Evolutionary conservation across 805 yeast species (phyloP), one percentile per base, ranked within the genome.

Genomic region (Teunomyces stri): DNA sequence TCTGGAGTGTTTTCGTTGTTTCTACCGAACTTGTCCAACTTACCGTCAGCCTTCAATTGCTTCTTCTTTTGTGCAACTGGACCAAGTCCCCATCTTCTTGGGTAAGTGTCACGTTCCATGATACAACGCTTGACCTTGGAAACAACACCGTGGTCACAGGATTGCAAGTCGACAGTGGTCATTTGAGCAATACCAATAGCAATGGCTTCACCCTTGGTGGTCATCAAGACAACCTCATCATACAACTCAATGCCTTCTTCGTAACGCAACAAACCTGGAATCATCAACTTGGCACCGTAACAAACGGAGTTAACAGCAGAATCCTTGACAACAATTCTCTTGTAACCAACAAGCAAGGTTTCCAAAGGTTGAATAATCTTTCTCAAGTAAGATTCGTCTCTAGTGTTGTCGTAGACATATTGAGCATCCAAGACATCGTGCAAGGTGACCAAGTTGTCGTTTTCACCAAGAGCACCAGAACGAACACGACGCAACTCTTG

Each of bases 1-100:
- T 81, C 87, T 61, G 99, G 99, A 25, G 99, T 94, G 68, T 81
- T 85, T 72, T 94, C 99, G 65, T 90, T 94, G 54, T 76, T 78
- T 76, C 96, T 85, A 54, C 99, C 99, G 64, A 74, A 94, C 74
- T 92, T 89, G 78, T 94, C 99, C 65, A 94, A 83, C 75, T 94
- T 92, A 64, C 98, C 99, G 56, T 87, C 96, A 46, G 95, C 87
- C 81, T 91, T 92, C 80, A 94, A 77, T 78, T 92, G 96, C 81
- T 94, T 94, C 87, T 94, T 94, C 85, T 90, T 90, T 73, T 88
- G 89, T 51, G 99, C 98, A 67, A 91, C 89, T 61, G 99, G 99
- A 61, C 99, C 99, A 60, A 94, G 76, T 53, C 99, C 99, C 99
- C 99, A 94, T 81, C 97, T 86, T 81, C 99, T 87, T 74, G 99